Percentiles rank a stretch among this genome's conserved stretches.
phyloP scores from a whole-genome alignment of 371 early-diverging fungal species.

The Parasitella parasitica region DNA sequence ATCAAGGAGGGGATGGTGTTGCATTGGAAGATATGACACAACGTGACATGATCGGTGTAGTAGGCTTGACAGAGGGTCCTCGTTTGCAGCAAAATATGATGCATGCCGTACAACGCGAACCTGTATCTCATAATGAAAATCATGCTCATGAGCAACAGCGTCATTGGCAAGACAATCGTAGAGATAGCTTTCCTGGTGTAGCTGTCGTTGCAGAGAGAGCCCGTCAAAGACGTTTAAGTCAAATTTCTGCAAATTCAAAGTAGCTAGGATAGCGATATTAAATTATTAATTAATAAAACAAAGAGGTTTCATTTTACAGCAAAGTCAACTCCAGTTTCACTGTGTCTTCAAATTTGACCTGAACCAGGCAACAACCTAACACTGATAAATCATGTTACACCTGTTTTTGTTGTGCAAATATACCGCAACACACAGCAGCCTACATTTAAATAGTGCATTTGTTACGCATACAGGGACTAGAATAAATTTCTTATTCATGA shows the following conservation, averaged over 20 bases:
- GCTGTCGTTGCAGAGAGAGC: constrained; percentile 15
- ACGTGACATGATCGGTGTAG: constrained; percentile 32
- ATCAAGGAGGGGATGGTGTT: background rate
- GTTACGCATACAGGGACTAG: too few species aligned
- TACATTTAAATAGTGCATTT: too few species aligned
- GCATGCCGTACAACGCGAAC: constrained; percentile 2
- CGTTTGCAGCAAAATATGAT: constrained; percentile 26
- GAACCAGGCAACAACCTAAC: too few species aligned
- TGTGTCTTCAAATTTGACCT: too few species aligned
- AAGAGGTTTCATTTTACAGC: background rate
- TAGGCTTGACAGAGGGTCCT: constrained; percentile 22
- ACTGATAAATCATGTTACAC: too few species aligned
- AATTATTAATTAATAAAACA: background rate
- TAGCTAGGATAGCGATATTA: background rate
- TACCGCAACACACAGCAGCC: too few species aligned
- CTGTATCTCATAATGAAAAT: background rate
- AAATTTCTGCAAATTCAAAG: background rate
- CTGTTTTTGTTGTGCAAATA: too few species aligned
- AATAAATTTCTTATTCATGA: too few species aligned
- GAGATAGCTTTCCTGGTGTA: constrained; percentile 6
- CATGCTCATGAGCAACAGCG: background rate
- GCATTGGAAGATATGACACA: background rate
- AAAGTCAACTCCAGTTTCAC: too few species aligned
- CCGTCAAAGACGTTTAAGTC: constrained; percentile 2
- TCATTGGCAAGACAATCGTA: background rate